phyloP scores from a whole-genome alignment of 2,329 filamentous ascomycete genomes.

The Fusarium siculi region DNA sequence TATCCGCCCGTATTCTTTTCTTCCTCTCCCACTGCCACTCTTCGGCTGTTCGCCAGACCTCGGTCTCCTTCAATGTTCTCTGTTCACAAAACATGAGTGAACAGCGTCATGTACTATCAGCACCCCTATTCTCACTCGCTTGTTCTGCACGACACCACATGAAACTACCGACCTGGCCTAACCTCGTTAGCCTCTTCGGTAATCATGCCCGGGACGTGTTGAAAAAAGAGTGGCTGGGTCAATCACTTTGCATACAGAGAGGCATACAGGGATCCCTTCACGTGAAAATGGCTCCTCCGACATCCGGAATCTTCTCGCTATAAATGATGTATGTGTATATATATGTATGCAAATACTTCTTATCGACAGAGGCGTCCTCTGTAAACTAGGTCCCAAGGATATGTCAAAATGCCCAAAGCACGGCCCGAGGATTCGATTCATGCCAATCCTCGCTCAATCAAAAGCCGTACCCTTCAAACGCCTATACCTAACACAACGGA shows the following conservation, averaged over 20 bases:
- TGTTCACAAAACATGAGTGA: not conserved
- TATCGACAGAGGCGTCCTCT: constrained; percentile 16
- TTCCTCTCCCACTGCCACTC: not conserved
- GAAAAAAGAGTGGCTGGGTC: constrained; percentile 37
- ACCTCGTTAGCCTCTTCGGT: constrained; percentile 30
- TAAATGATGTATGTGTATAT: constrained; percentile 4
- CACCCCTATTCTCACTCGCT: constrained; percentile 4
- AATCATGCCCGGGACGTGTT: constrained; percentile 28
- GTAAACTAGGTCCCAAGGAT: not conserved
- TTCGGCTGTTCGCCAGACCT: not conserved
- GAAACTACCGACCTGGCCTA: constrained; percentile 33
- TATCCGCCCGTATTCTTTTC: not conserved
- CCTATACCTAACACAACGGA: constrained; percentile 43
- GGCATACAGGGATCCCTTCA: constrained; percentile 28
- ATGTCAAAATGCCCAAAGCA: constrained; percentile 22
- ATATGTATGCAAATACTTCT: constrained; percentile 15
- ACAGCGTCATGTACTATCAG: not conserved
- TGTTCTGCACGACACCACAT: constrained; percentile 23
- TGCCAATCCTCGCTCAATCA: constrained; percentile 37
- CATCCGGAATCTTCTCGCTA: not conserved
- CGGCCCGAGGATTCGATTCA: constrained; percentile 39
- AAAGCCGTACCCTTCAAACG: constrained; percentile 38
- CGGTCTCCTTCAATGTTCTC: not conserved
- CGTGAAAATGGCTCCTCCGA: constrained; percentile 26
- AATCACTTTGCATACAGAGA: constrained; percentile 5